Base-by-base conservation (phyloP, 1,139 yeast genomes). In the Saccharomyces pastorianus region DNA sequence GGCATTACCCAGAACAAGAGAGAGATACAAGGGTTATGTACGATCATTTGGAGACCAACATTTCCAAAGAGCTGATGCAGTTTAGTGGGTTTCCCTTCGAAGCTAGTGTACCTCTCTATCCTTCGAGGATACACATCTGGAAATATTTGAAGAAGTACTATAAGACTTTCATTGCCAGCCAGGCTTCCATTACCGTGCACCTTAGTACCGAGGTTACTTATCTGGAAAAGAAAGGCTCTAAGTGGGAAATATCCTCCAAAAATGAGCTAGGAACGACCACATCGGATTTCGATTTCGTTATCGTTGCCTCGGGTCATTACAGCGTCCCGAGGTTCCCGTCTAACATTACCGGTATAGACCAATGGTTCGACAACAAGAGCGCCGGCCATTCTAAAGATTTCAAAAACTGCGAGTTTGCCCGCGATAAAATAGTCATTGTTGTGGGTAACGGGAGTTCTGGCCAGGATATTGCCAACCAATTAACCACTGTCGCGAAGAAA, bases 391-490 rank as follows among this genome's bases (percentile, higher is more conserved):
- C 90, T 17, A 83, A 81, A 62, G 71, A 77, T 29, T 88, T 79
- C 67, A 75, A 84, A 56, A 73, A 72, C 14, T 78, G 84, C 2
- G 75, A 76, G 4, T 75, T 71, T 42, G 70, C 67, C 55, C 68
- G 71, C 56, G 74, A 71, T 46, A 71, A 76, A 56, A 74, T 68
- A 31, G 78, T 83, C 23, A 67, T 84, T 41, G 77, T 84, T 11
- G 76, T 84, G 4, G 89, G 88, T 1, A 80, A 80, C 59, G 80
- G 84, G 0, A 82, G 85, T 11, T 80, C 85, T 6, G 88, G 85
- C 1, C 72, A 77, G 8, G 89, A 84, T 61, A 73, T 83, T 52
- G 76, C 83, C 0, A 75, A 73, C 56, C 87, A 83, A 63, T 58
- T 80, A 41, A 74, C 77, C 2, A 70, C 73, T 5, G 65, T 65